Percentiles rank a stretch among this genome's conserved stretches.
Conservation (phyloP, 2,329 filamentous ascomycete genomes). For the Bretziella fagacearum region DNA sequence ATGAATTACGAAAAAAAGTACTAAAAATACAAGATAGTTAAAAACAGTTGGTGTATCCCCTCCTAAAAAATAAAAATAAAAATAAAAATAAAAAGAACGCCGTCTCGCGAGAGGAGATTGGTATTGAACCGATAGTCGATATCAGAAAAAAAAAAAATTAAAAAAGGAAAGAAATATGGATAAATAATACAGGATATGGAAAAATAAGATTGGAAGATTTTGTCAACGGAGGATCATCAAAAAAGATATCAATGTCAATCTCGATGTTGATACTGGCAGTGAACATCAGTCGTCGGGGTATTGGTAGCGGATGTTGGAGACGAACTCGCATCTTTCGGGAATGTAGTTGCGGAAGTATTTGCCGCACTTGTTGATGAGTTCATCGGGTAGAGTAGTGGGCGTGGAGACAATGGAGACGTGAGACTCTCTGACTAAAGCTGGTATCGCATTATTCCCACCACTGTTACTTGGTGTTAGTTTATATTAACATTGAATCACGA, state of each 20-base stretch:
- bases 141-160: constrained; percentile 4
- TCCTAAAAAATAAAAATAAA: too few species aligned
- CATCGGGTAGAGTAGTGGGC: constrained; percentile 29
- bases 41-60: too few species aligned
- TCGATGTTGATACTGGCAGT: too few species aligned
- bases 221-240: not conserved
- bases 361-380: constrained; percentile 55
- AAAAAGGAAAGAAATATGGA: not conserved
- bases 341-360: constrained; percentile 85
- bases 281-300: too few species aligned
- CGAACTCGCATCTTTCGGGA: constrained; percentile 44
- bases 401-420: constrained; percentile 47
- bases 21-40: too few species aligned
- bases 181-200: too few species aligned
- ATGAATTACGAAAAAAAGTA: too few species aligned
- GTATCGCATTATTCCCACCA: constrained; percentile 8
- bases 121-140: too few species aligned
- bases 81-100: too few species aligned
- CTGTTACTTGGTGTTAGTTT: not conserved
- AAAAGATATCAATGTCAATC: not conserved
- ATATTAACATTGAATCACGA: not conserved
- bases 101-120: too few species aligned
- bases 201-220: too few species aligned
- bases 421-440: constrained; percentile 37
- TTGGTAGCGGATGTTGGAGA: constrained; percentile 65